Conservation (phyloP, 1,284 basidiomycete genomes). For the Mrakiaceae sp. region DNA sequence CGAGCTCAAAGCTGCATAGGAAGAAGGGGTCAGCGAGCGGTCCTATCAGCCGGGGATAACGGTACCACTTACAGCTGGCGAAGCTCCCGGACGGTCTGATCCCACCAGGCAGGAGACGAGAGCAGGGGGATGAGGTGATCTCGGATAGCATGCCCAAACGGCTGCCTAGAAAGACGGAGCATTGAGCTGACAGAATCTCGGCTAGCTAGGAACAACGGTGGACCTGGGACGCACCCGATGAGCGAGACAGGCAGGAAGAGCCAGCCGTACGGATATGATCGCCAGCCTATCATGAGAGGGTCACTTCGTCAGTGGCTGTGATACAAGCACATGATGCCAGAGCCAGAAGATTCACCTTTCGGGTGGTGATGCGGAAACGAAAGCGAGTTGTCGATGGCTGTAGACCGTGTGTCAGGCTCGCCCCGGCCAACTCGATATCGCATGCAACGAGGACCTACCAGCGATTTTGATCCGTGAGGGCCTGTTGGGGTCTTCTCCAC, state of each 20-base stretch:
- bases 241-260: slow-evolving; percentile 74
- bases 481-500: too few species aligned
- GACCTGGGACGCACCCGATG: slow-evolving; percentile 46
- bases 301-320: too few species aligned
- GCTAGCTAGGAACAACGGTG: too few species aligned
- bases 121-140: slow-evolving; percentile 70
- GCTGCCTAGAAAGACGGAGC: slow-evolving; percentile 30
- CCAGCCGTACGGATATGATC: slow-evolving; percentile 86
- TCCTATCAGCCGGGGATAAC: not conserved
- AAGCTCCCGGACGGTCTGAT: slow-evolving; percentile 66
- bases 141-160: slow-evolving; percentile 70
- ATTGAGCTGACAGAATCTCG: not conserved
- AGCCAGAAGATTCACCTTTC: slow-evolving; percentile 34
- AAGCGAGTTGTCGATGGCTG: slow-evolving; percentile 85
- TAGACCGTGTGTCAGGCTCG: slow-evolving; percentile 1
- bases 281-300: slow-evolving; percentile 43
- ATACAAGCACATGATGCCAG: too few species aligned
- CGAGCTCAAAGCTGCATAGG: slow-evolving; percentile 8
- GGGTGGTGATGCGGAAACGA: slow-evolving; percentile 51
- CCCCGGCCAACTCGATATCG: not conserved
- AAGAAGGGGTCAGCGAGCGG: not conserved
- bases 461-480: not conserved
- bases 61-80: slow-evolving; percentile 57
- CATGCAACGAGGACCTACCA: not conserved
- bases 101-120: slow-evolving; percentile 79